Evolutionary conservation across 345 rosid genomes (phyloP).

Genomic region (Carallia pectinifolia): DNA sequence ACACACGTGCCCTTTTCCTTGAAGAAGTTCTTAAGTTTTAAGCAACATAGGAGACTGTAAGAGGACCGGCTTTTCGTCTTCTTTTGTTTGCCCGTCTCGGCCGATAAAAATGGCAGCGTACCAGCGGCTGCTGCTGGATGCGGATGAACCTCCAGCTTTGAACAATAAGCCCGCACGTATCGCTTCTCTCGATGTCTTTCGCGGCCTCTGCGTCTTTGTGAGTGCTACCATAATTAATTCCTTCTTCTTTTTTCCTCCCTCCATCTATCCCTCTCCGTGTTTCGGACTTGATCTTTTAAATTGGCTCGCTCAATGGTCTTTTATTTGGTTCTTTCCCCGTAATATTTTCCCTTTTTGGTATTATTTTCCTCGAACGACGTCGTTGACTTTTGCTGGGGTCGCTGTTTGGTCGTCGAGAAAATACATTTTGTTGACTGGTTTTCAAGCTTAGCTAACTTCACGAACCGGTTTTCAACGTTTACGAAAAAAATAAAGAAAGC

Average conservation of each 20-base stretch:
- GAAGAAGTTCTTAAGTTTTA: too few species aligned
- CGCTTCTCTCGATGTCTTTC: slow-evolving; percentile 48
- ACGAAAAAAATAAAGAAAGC: too few species aligned
- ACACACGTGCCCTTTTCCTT: too few species aligned
- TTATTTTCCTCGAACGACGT: not conserved
- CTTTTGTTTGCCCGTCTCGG: not conserved
- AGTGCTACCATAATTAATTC: slow-evolving; percentile 13
- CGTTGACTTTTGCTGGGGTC: not conserved
- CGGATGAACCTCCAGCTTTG: slow-evolving; percentile 7
- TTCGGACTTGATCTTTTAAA: not conserved
- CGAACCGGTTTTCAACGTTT: not conserved
- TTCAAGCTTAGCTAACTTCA: not conserved
- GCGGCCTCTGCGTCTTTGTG: slow-evolving; percentile 49
- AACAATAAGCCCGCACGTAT: slow-evolving; percentile 24
- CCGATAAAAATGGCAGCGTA: slow-evolving; percentile 24
- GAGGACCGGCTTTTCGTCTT: too few species aligned
- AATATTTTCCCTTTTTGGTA: not conserved
- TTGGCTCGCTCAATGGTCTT: not conserved
- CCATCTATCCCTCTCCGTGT: not conserved
- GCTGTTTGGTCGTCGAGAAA: slow-evolving; percentile 18
- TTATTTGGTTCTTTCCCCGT: not conserved
- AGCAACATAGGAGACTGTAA: too few species aligned
- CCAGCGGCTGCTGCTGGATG: slow-evolving; percentile 12
- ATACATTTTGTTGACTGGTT: not conserved
- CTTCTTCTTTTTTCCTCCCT: not conserved